These are phyloP conservation scores for Phalaenopsis aphrodite DNA, from an alignment of 106 monocot species.

Conservation along the genomic window DNA sequence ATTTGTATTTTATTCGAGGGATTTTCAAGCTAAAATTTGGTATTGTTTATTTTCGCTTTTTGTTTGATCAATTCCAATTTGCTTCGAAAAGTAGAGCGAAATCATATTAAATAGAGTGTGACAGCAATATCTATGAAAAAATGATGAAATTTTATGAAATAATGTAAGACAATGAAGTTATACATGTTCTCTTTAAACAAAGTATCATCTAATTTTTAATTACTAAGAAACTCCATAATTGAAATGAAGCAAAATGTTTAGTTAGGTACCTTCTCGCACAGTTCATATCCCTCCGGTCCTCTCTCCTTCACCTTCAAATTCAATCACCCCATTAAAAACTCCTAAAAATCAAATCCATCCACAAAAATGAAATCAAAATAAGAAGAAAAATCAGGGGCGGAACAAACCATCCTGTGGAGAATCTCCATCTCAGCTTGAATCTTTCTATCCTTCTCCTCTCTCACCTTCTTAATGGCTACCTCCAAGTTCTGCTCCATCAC, in stretches of 20 bases:
- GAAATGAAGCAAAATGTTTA: not conserved
- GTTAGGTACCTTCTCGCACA: constrained; percentile 1
- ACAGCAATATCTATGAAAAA: no score
- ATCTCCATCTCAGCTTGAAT: constrained; percentile 2
- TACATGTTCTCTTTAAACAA: no score
- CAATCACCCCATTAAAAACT: not conserved
- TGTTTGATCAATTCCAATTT: no score
- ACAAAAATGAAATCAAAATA: not conserved
- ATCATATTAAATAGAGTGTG: no score
- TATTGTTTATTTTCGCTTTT: no score
- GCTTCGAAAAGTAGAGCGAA: no score
- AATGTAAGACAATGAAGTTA: no score
- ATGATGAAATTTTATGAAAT: no score
- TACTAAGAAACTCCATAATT: not conserved
- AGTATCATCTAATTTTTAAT: no score
- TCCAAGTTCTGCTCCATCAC: constrained; percentile 61
- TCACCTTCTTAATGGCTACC: constrained; percentile 35
- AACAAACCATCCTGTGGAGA: constrained; percentile 6
- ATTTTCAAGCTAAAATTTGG: no score
- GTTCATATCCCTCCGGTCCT: not conserved
- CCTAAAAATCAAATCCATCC: not conserved
- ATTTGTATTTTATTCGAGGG: no score
- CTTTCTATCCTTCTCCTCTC: constrained; percentile 5
- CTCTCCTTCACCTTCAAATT: not conserved
- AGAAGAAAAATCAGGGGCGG: no score